Base-by-base conservation (phyloP, 306 rosid genomes). In the Luffa aegyptiaca region DNA sequence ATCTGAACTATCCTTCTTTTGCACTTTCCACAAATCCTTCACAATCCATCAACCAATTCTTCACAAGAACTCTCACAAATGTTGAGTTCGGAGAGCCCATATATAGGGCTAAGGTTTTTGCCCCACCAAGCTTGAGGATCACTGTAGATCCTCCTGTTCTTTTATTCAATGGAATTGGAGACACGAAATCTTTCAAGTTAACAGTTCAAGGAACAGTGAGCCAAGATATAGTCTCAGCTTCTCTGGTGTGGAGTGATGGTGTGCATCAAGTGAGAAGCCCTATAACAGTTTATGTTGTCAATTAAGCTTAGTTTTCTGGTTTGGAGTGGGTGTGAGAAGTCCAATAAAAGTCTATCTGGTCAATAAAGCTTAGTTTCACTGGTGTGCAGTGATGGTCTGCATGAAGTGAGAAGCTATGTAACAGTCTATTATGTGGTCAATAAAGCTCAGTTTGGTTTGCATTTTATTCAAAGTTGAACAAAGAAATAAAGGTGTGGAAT, bases 1-100 rank as follows among this genome's bases (percentile, higher is more conserved):
- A 84, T 13, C 62, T 88, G 0, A 88, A 88, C 55, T 85, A 84
- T 11, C 91, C 91, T 70, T 82, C 91, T 5, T 78, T 86, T 72
- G 81, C 91, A 7, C 37, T 83, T 10, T 10, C 12, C 2, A 49
- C 8, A n/a, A n/a, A 35, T 78, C 35, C 75, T 4, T 51, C 64
- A 1, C 4, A 6, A 16, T 7, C 59, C 31, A 5, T 78, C 35
- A 72, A 72, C 53, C 82, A 48, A 6, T 58, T 64, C 70, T 85
- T 71, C 55, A 80, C 37, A 11, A 78, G 88, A 66, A 85, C 79
- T 1, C 82, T 85, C 2, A 85, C 86, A 66, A 85, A 80, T 51
- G 88, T 85, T 18, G 88, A 85, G 45, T 55, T 64, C 1, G 6
- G 3, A 13, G 3, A 7, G 5, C 16, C 73, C 13, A 7, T n/a